Evolutionary conservation across 1,284 basidiomycete species (phyloP).

Genomic region (Lentinus polychrous): DNA sequence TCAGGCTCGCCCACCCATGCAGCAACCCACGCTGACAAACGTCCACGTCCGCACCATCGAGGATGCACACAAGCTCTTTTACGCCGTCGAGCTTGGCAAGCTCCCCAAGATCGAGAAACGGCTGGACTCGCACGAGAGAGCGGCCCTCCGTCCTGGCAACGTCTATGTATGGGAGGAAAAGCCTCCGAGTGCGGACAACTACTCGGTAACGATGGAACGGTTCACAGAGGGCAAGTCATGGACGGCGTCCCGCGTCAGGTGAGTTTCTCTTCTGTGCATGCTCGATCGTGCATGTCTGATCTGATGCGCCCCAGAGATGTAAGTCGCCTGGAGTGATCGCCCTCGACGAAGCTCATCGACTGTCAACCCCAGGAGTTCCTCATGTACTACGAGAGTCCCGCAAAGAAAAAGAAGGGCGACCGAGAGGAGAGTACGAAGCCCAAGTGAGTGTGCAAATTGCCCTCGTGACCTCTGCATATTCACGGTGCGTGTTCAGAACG

Average conservation of each 20-base stretch:
- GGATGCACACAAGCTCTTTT: conserved; percentile 39
- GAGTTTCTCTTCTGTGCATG: conserved; percentile 12
- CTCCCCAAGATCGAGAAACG: conserved; percentile 36
- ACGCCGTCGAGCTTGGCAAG: conserved; percentile 32
- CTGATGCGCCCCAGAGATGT: conserved; percentile 2
- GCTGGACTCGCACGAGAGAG: conserved; percentile 35
- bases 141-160: conserved; percentile 31
- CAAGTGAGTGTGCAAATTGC: background rate
- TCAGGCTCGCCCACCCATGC: conserved; percentile 19
- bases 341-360: background rate
- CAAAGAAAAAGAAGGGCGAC: conserved; percentile 21
- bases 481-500: conserved; percentile 12
- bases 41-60: conserved; percentile 33
- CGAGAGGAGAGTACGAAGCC: conserved; percentile 3
- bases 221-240: conserved; percentile 37
- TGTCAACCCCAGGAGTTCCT: conserved; percentile 29
- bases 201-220: conserved; percentile 34
- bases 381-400: conserved; percentile 35
- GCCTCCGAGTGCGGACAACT: conserved; percentile 29
- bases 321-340: background rate
- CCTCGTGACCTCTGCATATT: background rate
- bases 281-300: background rate
- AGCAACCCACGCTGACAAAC: conserved; percentile 31
- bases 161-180: conserved; percentile 41
- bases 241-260: conserved; percentile 34